Base-by-base conservation (phyloP, 148 eudicot genomes). In the Fagopyrum esculentum region DNA sequence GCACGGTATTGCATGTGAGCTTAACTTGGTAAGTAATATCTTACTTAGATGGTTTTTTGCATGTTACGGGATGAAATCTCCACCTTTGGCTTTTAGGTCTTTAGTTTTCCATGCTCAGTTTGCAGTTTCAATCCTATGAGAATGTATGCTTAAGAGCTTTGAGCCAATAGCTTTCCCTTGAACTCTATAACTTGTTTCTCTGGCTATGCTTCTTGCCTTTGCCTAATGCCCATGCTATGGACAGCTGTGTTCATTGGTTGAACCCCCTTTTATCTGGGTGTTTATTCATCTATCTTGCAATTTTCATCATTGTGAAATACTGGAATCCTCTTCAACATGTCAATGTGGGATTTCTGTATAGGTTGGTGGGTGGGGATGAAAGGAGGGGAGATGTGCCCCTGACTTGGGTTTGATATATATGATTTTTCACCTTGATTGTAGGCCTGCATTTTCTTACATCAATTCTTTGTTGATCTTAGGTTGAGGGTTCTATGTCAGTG, bases 401-500 rank as follows among this genome's bases (percentile, higher is more conserved):
- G n/a, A 4, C 61, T 19, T 22, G 26, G 9, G 52, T 49, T 8
- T 8, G 9, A 49, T 49, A 49, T 8, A 2, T 12, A 49, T 8
- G 52, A 9, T 49, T 57, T 56, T 56, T 17, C 17, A 57, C 6
- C 30, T 19, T 22, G 6, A 63, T 29, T 29, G 4, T 4, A 63
- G 44, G 16, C 8, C 8, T 10, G 45, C 16, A 12, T 63, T 61
- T 61, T 29, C 46, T 40, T 45, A 66, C 46, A 66, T 66, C 4
- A 3, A 35, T 66, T 66, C 47, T 35, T 66, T 66, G 0, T 66
- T 6, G 71, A 74, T 80, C 40, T 64, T 80, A 93, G 98, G 92
- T 90, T 73, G 95, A 91, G 84, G 97, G 97, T 76, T 88, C 88
- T 66, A 93, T 91, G 97, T 89, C 93, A 22, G 97, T 93, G 50